Percentiles rank a stretch among this genome's conserved stretches.
Evolutionary conservation across 2,329 filamentous ascomycete genomes (phyloP).

Genomic region (Arthrocladium fulminans): DNA sequence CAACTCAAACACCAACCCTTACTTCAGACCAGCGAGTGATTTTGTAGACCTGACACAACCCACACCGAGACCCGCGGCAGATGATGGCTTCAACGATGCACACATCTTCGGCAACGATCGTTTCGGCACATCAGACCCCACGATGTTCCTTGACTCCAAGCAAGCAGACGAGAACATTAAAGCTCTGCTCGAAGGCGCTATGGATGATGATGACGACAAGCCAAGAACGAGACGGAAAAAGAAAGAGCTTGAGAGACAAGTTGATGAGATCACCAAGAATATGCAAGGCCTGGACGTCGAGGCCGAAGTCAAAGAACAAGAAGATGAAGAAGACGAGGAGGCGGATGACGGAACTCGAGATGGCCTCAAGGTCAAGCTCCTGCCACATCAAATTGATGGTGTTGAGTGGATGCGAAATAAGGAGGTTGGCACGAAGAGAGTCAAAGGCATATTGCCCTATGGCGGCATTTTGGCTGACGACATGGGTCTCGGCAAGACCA

Average conservation of each 20-base stretch:
- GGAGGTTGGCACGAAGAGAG: conserved; percentile 77
- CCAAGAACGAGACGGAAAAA: conserved; percentile 31
- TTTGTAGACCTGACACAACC: conserved; percentile 42
- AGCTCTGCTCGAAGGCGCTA: conserved; percentile 42
- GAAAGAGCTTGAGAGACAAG: conserved; percentile 32
- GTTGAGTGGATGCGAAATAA: conserved; percentile 92
- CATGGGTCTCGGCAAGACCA: conserved; percentile 89
- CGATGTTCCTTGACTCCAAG: conserved; percentile 40
- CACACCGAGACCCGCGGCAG: conserved; percentile 14
- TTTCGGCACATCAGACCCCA: conserved; percentile 48
- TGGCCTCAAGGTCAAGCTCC: conserved; percentile 75
- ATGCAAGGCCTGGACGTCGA: conserved; percentile 35
- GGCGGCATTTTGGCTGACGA: conserved; percentile 94
- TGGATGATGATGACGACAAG: conserved; percentile 41
- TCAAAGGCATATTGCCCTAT: conserved; percentile 67
- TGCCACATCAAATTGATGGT: conserved; percentile 91
- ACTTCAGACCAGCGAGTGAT: conserved; percentile 34
- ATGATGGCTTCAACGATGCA: conserved; percentile 42
- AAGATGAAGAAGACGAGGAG: conserved; percentile 29
- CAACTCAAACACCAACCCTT: conserved; percentile 27
- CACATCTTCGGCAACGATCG: conserved; percentile 34
- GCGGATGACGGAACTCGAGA: conserved; percentile 58
- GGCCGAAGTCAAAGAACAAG: conserved; percentile 25
- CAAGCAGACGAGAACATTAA: conserved; percentile 47
- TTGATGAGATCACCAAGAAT: conserved; percentile 36